Evolutionary conservation across 345 rosid species (phyloP).

Genomic region (Eucalyptus caleyi): DNA sequence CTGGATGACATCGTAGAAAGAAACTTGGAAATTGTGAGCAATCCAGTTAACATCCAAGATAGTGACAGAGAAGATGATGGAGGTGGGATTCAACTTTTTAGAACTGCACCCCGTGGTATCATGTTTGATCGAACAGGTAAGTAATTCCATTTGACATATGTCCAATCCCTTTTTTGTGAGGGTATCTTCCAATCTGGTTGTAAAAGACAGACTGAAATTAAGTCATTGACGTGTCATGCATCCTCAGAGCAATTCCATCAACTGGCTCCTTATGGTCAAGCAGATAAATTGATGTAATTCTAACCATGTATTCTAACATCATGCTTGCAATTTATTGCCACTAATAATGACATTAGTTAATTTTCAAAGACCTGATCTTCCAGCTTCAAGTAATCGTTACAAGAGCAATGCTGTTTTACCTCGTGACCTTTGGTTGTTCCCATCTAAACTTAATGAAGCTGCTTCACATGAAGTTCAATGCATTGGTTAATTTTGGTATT

Average conservation of each 20-base stretch:
- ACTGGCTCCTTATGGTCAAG: background rate
- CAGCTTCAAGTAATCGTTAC: background rate
- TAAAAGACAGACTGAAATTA: background rate
- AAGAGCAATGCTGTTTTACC: background rate
- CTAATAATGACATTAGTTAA: background rate
- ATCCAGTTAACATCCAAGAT: constrained; percentile 7
- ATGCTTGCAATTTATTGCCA: background rate
- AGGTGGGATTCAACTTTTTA: constrained; percentile 61
- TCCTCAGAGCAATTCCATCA: background rate
- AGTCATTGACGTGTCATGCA: background rate
- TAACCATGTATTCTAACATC: background rate
- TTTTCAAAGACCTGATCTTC: background rate
- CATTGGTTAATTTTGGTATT: background rate
- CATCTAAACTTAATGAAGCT: background rate
- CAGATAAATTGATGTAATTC: background rate
- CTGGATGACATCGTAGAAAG: constrained; percentile 64
- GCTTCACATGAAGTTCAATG: background rate
- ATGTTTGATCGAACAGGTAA: constrained; percentile 56
- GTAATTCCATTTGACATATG: background rate
- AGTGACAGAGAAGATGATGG: constrained; percentile 17
- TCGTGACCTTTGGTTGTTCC: background rate
- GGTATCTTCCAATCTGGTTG: background rate
- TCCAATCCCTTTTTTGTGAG: background rate
- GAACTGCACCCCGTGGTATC: constrained; percentile 52
- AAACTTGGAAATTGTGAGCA: constrained; percentile 34